Evolutionary conservation across 371 early-diverging fungal species (phyloP).

Genomic region (Chytridium lagenaria): DNA sequence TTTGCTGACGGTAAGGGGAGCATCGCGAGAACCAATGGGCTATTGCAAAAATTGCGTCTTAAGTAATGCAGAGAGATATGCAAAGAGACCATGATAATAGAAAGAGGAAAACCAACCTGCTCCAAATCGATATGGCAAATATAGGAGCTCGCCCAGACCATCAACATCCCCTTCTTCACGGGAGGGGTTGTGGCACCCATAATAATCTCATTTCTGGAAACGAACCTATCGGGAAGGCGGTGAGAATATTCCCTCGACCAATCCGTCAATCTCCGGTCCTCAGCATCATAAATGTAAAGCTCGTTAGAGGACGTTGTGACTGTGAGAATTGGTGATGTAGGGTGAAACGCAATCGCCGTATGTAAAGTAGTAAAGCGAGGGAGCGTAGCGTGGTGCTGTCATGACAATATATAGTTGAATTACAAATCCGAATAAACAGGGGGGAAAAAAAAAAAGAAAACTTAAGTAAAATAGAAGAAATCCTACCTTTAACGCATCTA

Average conservation of each 20-base stretch:
- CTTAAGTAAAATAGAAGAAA: not conserved
- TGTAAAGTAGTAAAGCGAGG: slow-evolving; percentile 70
- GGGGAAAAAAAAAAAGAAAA: slow-evolving; percentile 17
- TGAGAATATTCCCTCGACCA: slow-evolving; percentile 80
- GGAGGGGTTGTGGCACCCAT: slow-evolving; percentile 62
- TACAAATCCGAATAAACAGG: not conserved
- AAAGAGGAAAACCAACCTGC: slow-evolving; percentile 29
- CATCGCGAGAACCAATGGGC: slow-evolving; percentile 33
- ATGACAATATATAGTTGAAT: not conserved
- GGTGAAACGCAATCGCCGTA: slow-evolving; percentile 77
- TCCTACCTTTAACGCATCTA: slow-evolving; percentile 73
- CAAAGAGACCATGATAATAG: not conserved
- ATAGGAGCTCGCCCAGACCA: slow-evolving; percentile 73
- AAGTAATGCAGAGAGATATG: not conserved
- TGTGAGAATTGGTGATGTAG: slow-evolving; percentile 58
- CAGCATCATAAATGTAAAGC: slow-evolving; percentile 81
- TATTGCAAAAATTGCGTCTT: too few species aligned
- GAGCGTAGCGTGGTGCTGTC: slow-evolving; percentile 70
- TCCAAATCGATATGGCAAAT: slow-evolving; percentile 77
- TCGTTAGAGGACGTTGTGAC: slow-evolving; percentile 73
- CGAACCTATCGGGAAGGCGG: slow-evolving; percentile 67
- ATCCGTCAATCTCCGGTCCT: slow-evolving; percentile 64
- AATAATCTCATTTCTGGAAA: slow-evolving; percentile 69
- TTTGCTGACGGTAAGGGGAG: slow-evolving; percentile 14
- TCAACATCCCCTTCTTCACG: slow-evolving; percentile 68